These are phyloP conservation scores for Luzula sylvatica DNA, from an alignment of 176 grass and related monocot genomes.

Conservation along the genomic window DNA sequence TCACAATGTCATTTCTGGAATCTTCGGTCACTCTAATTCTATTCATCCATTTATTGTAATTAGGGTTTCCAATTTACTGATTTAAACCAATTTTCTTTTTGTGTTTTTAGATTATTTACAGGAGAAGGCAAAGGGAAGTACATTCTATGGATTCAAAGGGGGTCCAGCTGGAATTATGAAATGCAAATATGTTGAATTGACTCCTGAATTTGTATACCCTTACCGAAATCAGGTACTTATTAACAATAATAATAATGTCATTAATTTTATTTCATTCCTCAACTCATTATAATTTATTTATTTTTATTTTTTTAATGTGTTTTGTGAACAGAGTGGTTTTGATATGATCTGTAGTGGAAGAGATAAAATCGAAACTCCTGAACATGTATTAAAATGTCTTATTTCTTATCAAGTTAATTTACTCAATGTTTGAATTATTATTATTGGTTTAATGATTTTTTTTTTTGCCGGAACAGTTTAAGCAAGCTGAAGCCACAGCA, in stretches of 20 bases:
- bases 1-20: slow-evolving; percentile 96
- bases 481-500: slow-evolving; percentile 91
- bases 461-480: slow-evolving; percentile 46
- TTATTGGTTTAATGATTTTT: not conserved
- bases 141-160: slow-evolving; percentile 80
- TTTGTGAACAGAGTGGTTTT: slow-evolving; percentile 63
- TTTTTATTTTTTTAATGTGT: not conserved
- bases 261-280: not conserved
- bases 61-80: not conserved
- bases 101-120: slow-evolving; percentile 66
- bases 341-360: slow-evolving; percentile 99
- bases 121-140: slow-evolving; percentile 61
- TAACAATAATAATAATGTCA: not conserved
- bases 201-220: slow-evolving; percentile 71
- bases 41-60: not conserved
- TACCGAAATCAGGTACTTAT: slow-evolving; percentile 87
- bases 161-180: slow-evolving; percentile 95
- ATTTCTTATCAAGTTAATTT: not conserved
- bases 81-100: not conserved
- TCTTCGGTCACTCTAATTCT: slow-evolving; percentile 53
- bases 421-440: not conserved
- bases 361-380: slow-evolving; percentile 98
- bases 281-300: not conserved
- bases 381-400: slow-evolving; percentile 43
- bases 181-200: slow-evolving; percentile 80